phyloP scores from a whole-genome alignment of 306 rosid genomes.

The Prosopis cineraria region DNA sequence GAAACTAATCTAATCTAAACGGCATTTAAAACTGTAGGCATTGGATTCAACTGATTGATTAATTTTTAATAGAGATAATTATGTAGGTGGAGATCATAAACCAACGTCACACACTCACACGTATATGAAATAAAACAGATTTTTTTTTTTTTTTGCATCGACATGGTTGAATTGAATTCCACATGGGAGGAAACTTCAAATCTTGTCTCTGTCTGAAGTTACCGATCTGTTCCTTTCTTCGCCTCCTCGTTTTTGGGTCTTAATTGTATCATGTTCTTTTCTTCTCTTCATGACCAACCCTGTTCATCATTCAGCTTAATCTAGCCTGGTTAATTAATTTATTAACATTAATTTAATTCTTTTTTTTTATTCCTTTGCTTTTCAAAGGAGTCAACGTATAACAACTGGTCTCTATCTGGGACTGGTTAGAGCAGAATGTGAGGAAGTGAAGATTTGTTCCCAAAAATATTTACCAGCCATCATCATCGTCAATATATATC shows the following conservation, averaged over 20 bases:
- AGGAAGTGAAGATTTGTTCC: no score
- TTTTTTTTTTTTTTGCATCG: neutral
- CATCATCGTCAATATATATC: no score
- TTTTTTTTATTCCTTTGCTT: no score
- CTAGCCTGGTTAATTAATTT: no score
- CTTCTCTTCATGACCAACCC: neutral
- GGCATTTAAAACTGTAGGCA: neutral
- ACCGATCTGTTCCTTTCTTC: neutral
- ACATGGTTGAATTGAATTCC: neutral
- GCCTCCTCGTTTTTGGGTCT: neutral
- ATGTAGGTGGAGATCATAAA: neutral
- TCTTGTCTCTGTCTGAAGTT: neutral
- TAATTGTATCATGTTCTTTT: neutral
- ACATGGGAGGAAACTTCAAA: slow-evolving; percentile 9
- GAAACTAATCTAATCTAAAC: neutral
- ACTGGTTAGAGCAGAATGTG: no score
- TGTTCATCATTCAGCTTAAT: neutral
- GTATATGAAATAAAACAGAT: neutral
- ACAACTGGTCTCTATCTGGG: no score
- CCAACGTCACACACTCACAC: neutral
- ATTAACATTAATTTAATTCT: no score
- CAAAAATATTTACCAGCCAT: no score
- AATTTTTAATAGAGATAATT: neutral
- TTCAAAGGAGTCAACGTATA: no score
- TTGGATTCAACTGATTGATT: neutral